Conservation (phyloP, 257 asterid species). For the Solanum lignicaule region DNA sequence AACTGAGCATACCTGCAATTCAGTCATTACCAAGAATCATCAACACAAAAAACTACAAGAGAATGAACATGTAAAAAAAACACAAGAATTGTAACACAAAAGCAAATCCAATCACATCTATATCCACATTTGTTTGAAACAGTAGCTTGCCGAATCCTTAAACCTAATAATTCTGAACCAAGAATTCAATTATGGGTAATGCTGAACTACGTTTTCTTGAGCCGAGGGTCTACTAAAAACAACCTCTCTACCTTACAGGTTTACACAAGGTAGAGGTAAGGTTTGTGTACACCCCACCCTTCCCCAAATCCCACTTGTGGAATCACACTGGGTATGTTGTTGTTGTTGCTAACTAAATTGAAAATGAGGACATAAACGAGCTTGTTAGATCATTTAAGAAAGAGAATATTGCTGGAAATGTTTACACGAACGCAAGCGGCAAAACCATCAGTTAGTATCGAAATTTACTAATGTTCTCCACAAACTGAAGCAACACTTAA, state of each 20-base stretch:
- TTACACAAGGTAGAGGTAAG: background rate
- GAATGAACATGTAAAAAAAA: background rate
- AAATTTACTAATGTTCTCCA: background rate
- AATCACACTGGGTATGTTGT: background rate
- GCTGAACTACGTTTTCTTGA: background rate
- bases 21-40: background rate
- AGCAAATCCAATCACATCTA: background rate
- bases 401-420: background rate
- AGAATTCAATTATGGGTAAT: background rate
- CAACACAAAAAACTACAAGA: background rate
- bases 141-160: background rate
- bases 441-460: background rate
- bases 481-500: background rate
- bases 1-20: slow-evolving; percentile 64
- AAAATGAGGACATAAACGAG: background rate
- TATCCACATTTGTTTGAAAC: background rate
- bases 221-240: background rate
- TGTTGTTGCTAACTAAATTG: background rate
- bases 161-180: background rate
- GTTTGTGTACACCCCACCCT: background rate
- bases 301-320: background rate
- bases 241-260: background rate
- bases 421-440: background rate
- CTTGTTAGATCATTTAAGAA: background rate
- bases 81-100: background rate